Conservation (phyloP, 345 rosid species). For the Lepidium didymum region DNA sequence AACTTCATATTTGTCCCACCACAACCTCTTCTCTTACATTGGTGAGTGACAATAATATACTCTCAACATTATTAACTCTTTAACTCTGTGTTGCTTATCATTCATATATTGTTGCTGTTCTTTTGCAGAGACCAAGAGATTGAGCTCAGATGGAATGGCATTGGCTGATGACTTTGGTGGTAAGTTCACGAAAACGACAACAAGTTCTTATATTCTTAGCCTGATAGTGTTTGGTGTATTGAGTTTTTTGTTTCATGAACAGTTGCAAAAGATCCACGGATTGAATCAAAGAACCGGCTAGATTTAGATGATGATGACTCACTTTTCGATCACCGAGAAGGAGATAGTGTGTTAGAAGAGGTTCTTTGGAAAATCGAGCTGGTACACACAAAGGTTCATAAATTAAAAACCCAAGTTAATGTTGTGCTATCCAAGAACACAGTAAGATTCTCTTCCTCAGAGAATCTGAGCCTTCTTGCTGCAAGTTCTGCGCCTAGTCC, state of each 20-base stretch:
- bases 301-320: constrained; percentile 32
- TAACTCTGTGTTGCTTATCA: neutral
- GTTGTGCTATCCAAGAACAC: constrained; percentile 56
- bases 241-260: constrained; percentile 11
- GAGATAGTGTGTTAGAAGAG: constrained; percentile 49
- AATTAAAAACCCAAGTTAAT: constrained; percentile 59
- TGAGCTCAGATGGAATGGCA: constrained; percentile 49
- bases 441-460: constrained; percentile 78
- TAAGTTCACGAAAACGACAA: neutral
- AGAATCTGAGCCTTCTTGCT: constrained; percentile 79
- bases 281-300: constrained; percentile 30
- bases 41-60: constrained; percentile 37
- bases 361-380: constrained; percentile 65
- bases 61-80: neutral
- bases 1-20: constrained; percentile 49
- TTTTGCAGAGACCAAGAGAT: constrained; percentile 61
- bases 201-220: neutral
- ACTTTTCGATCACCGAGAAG: constrained; percentile 40
- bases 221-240: constrained; percentile 14
- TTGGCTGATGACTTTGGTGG: constrained; percentile 55
- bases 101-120: neutral
- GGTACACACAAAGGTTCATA: constrained; percentile 53
- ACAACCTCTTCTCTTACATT: constrained; percentile 60
- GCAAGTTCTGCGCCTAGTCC: constrained; percentile 88
- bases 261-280: constrained; percentile 36